Base-by-base conservation (phyloP, 108 stramenopile genomes). In the Aurantiochytrium sp. region DNA sequence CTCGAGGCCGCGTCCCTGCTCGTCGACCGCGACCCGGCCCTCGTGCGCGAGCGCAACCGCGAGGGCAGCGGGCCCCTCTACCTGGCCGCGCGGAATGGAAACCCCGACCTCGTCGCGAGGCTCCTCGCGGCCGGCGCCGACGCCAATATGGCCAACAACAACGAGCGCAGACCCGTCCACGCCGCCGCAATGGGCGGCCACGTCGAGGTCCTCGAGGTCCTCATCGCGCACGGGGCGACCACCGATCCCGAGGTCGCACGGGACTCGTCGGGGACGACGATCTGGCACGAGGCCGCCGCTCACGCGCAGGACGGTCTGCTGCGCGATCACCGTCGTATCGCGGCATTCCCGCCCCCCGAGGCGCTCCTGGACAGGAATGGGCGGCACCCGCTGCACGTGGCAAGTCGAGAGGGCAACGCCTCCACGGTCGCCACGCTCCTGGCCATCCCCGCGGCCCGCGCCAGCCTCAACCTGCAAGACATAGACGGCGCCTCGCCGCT, bases 231-330 rank as follows among this genome's bases (percentile, higher is more conserved):
- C 30, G 69, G 69, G 8, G 69, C 69, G 5, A n/a, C 17, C 12
- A 22, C 24, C 2, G 42, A 81, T 0, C 59, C 59, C 10, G 32
- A 6, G 59, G 19, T 65, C n/a, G 69, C 69, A 5, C 10, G 37
- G 42, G 69, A 81, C 45, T 81, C 69, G 21, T 41, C 45, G 10
- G 69, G 69, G 24, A 81, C 69, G 24, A 81, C 69, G 12, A n/a
- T 81, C 19, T 81, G 69, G 69, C 69, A 81, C 45, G 69, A 81
- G 45, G 69, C 69, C 12, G 69, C 69, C 5, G 12, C 45, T n/a
- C 69, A 81, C 12, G 45, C 37, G 17, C 69, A 81, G 17, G 69
- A 41, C 1, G 37, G 24, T 10, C 30, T 81, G 5, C 37, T 81
- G 42, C 4, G 12, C 17, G 69, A n/a, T n/a, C n/a, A n/a, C n/a